Conservation (phyloP, 306 rosid species). For the Cyclanthera cordifolia region DNA sequence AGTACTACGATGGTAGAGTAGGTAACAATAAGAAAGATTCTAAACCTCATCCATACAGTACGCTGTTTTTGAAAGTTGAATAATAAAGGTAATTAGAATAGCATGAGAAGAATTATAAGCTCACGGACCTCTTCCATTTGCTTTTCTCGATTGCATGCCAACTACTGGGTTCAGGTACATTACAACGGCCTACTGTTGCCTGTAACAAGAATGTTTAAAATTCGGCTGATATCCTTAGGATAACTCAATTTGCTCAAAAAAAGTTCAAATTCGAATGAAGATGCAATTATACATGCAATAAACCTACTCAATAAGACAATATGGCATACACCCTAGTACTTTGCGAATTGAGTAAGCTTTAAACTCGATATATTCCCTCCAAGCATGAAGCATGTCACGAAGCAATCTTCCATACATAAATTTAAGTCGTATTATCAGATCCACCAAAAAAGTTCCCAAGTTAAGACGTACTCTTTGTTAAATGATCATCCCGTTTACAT, state of each 20-base stretch:
- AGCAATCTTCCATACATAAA: not conserved
- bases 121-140: constrained; percentile 87
- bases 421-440: constrained; percentile 24
- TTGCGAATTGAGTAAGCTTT: not conserved
- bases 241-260: constrained; percentile 3
- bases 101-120: constrained; percentile 16
- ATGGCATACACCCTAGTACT: not conserved
- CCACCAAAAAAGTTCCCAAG: constrained; percentile 21
- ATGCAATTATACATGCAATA: not conserved
- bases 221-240: not conserved
- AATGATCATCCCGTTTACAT: too few relatives aligned
- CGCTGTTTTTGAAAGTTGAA: not conserved
- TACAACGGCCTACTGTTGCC: constrained; percentile 84
- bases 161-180: constrained; percentile 64
- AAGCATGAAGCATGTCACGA: not conserved
- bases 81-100: not conserved
- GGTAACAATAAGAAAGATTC: not conserved
- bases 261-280: not conserved
- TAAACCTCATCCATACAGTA: not conserved
- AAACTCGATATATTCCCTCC: constrained; percentile 3
- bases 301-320: not conserved
- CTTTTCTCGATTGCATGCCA: constrained; percentile 87
- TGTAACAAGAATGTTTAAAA: constrained; percentile 28
- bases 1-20: not conserved
- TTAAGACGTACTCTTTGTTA: too few relatives aligned